Base-by-base conservation (phyloP, 768 basidiomycete species). In the Goffeauzyma gilvescens region DNA sequence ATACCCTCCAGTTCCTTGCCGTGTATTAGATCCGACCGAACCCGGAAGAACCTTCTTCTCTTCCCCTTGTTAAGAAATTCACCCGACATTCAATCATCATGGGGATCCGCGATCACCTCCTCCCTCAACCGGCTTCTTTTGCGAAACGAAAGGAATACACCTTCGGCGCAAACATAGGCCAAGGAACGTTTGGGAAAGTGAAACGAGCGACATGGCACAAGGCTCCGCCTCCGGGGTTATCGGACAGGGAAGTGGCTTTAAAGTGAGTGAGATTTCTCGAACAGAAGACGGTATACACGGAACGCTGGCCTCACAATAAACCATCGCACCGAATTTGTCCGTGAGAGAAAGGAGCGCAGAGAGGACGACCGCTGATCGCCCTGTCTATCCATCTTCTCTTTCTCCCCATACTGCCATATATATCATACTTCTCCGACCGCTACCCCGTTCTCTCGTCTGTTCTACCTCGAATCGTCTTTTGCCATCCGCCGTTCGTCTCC, bases 111-210 rank as follows among this genome's bases (percentile, higher is more conserved):
- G 60, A 63, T 49, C 57, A 57, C 22, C 37, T 90, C 17, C 69
- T 87, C 3, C 75, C 78, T 0, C 85, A 90, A 55, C 87, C 87
- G 0, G 71, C 81, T 0, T 84, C 81, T 43, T 89, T 82, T 59
- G 47, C 30, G 50, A 87, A 87, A 72, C 93, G 90, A 70, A 82
- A 79, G 62, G 57, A 61, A 28, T 65, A 62, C 54, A 45, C 35
- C 18, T 48, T 65, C 14, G 51, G 59, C 37, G 55, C 56, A 26
- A 69, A 75, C 4, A 68, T 89, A 4, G 87, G 87, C 4, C 71
- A 71, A 12, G 87, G 87, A 3, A 77, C 84, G 0, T 93, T 90
- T 64, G 87, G 87, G 20, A 83, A 84, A 59, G 90, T 95, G 36
- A 71, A 85, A 62, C 79, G 82, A 55, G 66, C 68, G 3, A 62